Evolutionary conservation across 805 yeast species (phyloP).

Genomic region (Starmerella apis): DNA sequence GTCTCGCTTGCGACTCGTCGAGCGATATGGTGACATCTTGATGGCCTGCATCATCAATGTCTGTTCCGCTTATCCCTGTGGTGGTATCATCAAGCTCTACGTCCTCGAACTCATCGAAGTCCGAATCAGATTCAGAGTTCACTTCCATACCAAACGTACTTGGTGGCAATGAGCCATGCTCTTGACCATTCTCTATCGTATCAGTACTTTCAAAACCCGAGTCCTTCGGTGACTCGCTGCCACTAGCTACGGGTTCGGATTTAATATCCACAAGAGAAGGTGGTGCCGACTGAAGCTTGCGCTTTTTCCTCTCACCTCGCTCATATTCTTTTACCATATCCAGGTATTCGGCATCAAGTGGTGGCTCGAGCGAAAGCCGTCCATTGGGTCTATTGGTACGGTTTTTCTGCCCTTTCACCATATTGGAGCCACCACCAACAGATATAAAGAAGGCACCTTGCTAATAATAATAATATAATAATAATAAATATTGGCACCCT

Average conservation of each 20-base stretch:
- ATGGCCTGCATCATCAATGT: neutral
- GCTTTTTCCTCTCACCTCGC: conserved; percentile 10
- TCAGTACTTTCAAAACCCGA: neutral
- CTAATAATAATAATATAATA: no score
- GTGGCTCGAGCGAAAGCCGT: conserved; percentile 1
- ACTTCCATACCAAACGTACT: neutral
- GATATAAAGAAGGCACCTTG: no score
- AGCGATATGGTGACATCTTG: conserved; percentile 13
- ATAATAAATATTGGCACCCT: neutral
- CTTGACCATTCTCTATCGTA: neutral
- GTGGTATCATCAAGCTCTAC: conserved; percentile 19
- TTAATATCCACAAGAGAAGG: neutral
- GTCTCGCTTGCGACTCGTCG: conserved; percentile 6
- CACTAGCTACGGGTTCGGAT: neutral
- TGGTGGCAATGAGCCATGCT: neutral
- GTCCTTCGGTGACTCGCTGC: neutral
- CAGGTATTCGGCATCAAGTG: conserved; percentile 14
- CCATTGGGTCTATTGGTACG: neutral
- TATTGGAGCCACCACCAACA: neutral
- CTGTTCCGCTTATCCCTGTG: conserved; percentile 1
- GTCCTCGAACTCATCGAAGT: conserved; percentile 25
- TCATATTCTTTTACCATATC: conserved; percentile 17
- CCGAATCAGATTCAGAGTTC: conserved; percentile 12
- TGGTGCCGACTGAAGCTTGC: neutral
- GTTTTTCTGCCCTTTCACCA: neutral